A percentile compares a stretch with the other conserved stretches of the same genome.
These are phyloP conservation scores for Penicillium glabrum DNA, from an alignment of 2,329 filamentous ascomycete species.

Conservation along the genomic window DNA sequence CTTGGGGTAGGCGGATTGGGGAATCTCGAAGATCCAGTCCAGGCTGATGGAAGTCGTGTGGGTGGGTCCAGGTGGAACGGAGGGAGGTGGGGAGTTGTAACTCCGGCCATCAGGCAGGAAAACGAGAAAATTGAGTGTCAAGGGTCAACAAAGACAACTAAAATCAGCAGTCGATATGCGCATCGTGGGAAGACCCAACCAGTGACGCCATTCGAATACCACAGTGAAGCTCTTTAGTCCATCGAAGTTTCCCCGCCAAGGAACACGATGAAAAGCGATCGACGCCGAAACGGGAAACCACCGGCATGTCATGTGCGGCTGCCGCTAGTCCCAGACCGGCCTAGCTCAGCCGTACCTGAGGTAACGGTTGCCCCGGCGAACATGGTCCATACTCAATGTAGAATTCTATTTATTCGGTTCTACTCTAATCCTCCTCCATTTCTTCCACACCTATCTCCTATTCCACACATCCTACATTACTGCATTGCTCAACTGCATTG, in stretches of 20 bases:
- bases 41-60: slow-evolving; percentile 25
- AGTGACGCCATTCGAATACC: neutral
- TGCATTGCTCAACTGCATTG: slow-evolving; percentile 29
- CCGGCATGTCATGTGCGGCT: slow-evolving; percentile 42
- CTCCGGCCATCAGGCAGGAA: slow-evolving; percentile 31
- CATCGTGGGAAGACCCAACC: neutral
- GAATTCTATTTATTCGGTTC: slow-evolving; percentile 40
- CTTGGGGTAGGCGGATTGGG: slow-evolving; percentile 25
- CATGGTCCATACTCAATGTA: slow-evolving; percentile 21
- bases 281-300: slow-evolving; percentile 51
- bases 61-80: slow-evolving; percentile 37
- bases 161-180: neutral
- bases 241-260: neutral
- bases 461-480: slow-evolving; percentile 23
- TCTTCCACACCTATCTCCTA: slow-evolving; percentile 22
- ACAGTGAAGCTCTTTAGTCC: neutral
- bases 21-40: slow-evolving; percentile 28
- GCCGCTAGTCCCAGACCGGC: slow-evolving; percentile 42
- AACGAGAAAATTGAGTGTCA: neutral
- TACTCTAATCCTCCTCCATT: slow-evolving; percentile 20
- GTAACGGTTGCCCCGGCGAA: slow-evolving; percentile 44
- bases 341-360: slow-evolving; percentile 33
- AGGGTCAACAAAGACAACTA: neutral
- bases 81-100: slow-evolving; percentile 24
- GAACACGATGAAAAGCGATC: slow-evolving; percentile 21